Base-by-base conservation (phyloP, 352 stramenopile species). In the Pythium rhizo-oryzae region DNA sequence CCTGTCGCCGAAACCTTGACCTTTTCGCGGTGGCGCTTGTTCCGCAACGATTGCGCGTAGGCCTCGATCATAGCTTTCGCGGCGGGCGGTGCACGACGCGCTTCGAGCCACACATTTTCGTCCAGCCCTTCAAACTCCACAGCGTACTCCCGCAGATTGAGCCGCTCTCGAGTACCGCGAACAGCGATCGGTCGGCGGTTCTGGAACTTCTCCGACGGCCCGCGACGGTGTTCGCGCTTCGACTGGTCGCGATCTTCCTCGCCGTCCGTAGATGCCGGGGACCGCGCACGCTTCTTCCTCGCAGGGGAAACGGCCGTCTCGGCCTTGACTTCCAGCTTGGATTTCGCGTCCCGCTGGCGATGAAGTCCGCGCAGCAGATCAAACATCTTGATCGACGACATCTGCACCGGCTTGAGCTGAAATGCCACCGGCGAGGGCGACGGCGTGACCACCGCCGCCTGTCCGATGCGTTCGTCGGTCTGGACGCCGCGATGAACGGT, bases 61-160 rank as follows among this genome's bases (percentile, higher is more conserved):
- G 13, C 41, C 15, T 56, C 24, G 23, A 68, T 55, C 61, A 68
- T 21, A 6, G 15, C n/a, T 19, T 49, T 55, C 46, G 16, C 58
- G 8, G 44, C 58, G 6, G 60, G 23, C 8, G 49, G 30, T 6
- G 60, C 47, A 8, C 39, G 23, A 2, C 62, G 53, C 8, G 44
- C 25, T 18, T 33, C 43, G 12, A 59, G 9, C 62, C 62, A 69
- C n/a, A 69, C 33, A 1, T 25, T 18, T 11, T 57, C 37, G 0
- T 50, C 18, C 19, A 64, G 6, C 4, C 54, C 54, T 52, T 69
- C 53, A 39, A 59, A 69, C 37, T 63, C 24, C 11, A 69, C 23
- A 16, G 33, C 43, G 24, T 69, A 69, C 37, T 69, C 62, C 16
- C 62, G 62, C 35, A 63, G 62, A 33, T 23, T 63, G 12, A n/a